phyloP scores from a whole-genome alignment of 2,329 filamentous ascomycete species.

The Daldinia sp. region DNA sequence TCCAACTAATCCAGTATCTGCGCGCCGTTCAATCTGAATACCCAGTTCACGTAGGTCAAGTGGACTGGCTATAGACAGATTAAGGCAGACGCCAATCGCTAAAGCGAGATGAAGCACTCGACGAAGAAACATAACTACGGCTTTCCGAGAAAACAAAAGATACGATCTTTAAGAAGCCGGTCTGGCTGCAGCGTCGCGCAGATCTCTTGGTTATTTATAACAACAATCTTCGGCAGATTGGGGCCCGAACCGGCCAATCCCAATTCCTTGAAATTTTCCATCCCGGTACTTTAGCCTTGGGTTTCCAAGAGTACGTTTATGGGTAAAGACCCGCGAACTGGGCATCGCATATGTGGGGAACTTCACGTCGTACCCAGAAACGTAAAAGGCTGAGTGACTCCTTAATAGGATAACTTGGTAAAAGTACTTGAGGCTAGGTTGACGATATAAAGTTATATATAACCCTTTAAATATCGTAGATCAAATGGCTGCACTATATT shows the following conservation, averaged over 20 bases:
- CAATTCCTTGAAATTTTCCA: conserved; percentile 1
- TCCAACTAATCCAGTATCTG: conserved; percentile 54
- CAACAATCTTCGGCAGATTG: conserved; percentile 24
- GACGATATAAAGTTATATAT: too few species aligned
- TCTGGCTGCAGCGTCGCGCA: conserved; percentile 5
- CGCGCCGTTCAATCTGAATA: conserved; percentile 40
- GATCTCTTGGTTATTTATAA: conserved; percentile 32
- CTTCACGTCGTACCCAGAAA: not conserved
- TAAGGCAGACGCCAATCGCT: conserved; percentile 26
- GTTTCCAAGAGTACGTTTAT: conserved; percentile 8
- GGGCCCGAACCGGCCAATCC: conserved; percentile 30
- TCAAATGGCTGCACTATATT: too few species aligned
- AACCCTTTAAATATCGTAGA: too few species aligned
- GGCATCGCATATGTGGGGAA: conserved; percentile 20
- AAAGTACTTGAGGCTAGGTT: too few species aligned
- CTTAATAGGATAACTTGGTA: too few species aligned
- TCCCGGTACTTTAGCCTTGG: conserved; percentile 28
- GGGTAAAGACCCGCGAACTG: conserved; percentile 13
- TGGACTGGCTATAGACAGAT: conserved; percentile 22
- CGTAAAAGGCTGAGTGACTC: too few species aligned
- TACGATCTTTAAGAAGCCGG: conserved; percentile 12
- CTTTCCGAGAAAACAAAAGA: conserved; percentile 6
- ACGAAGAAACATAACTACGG: conserved; percentile 21
- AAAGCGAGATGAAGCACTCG: conserved; percentile 23
- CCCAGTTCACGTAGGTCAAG: conserved; percentile 41